These are phyloP conservation scores for Paxillus ammoniavirescens DNA, from an alignment of 768 basidiomycete species.

Conservation along the genomic window DNA sequence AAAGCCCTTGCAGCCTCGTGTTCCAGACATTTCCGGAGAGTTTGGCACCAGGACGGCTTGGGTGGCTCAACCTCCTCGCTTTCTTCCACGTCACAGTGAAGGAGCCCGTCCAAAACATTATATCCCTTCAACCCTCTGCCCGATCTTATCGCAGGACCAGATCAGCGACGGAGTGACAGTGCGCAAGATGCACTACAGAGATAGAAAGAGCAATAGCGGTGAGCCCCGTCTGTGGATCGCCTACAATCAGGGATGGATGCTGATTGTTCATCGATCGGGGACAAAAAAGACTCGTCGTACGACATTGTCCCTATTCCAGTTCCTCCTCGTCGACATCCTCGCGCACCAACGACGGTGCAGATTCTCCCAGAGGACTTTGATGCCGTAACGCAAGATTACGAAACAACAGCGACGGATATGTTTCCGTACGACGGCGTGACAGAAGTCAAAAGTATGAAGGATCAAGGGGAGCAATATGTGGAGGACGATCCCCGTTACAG, in stretches of 20 bases:
- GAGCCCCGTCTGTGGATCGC: conserved; percentile 8
- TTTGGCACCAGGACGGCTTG: conserved; percentile 9
- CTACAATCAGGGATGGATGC: neutral
- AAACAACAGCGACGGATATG: conserved; percentile 25
- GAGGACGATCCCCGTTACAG: conserved; percentile 21
- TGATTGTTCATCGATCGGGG: conserved; percentile 17
- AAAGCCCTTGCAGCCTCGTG: conserved; percentile 25
- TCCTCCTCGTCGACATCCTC: conserved; percentile 22
- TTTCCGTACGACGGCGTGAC: conserved; percentile 23
- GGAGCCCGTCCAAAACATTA: neutral
- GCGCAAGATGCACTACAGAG: conserved; percentile 22
- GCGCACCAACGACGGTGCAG: conserved; percentile 32
- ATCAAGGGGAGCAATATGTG: conserved; percentile 3
- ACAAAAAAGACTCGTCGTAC: conserved; percentile 29
- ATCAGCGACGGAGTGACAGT: neutral
- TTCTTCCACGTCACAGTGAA: neutral
- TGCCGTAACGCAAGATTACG: conserved; percentile 27
- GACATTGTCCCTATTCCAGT: conserved; percentile 25
- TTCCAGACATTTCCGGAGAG: conserved; percentile 14
- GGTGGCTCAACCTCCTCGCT: conserved; percentile 4
- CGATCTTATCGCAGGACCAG: conserved; percentile 1
- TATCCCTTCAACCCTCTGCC: neutral
- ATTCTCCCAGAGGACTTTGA: conserved; percentile 31
- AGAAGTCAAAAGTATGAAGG: conserved; percentile 18
- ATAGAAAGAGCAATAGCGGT: conserved; percentile 29